Percentiles rank a stretch among this genome's conserved stretches.
Conservation (phyloP, 2,329 filamentous ascomycete genomes). For the Trichoderma citrinoviride region DNA sequence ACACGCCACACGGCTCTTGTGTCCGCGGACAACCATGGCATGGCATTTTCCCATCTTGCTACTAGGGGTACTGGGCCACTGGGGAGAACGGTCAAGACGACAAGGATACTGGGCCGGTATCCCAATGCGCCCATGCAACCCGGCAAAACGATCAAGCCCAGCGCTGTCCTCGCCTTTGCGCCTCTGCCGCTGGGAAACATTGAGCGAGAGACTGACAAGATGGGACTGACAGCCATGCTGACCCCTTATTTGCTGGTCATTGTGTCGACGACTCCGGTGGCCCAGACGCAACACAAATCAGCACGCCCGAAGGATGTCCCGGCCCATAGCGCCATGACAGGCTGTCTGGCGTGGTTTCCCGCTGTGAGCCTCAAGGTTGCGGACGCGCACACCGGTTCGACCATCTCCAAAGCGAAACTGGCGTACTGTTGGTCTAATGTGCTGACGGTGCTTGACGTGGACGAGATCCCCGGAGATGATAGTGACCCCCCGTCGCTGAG, state of each 20-base stretch:
- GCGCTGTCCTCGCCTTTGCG: conserved; percentile 89
- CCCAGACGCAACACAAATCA: conserved; percentile 94
- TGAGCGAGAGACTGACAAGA: conserved; percentile 78
- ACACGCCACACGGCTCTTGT: conserved; percentile 92
- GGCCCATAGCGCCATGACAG: conserved; percentile 87
- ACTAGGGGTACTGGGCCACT: conserved; percentile 86
- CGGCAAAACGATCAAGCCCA: conserved; percentile 77
- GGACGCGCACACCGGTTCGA: conserved; percentile 63
- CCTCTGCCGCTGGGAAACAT: conserved; percentile 91
- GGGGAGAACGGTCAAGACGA: conserved; percentile 82
- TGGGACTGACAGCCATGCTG: conserved; percentile 91
- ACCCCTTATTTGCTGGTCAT: conserved; percentile 95
- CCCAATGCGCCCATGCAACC: conserved; percentile 63
- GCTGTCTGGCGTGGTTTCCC: conserved; percentile 95
- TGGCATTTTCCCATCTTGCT: conserved; percentile 97
- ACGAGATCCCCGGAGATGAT: conserved; percentile 65
- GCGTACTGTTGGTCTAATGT: conserved; percentile 99
- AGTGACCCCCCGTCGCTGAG: conserved; percentile 72
- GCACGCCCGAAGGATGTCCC: conserved; percentile 86
- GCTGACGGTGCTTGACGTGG: conserved; percentile 87
- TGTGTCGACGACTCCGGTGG: conserved; percentile 93
- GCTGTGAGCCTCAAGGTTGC: conserved; percentile 85
- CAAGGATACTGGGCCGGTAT: conserved; percentile 86
- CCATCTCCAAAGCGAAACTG: conserved; percentile 77
- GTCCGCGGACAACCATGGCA: conserved; percentile 89